Percentiles rank a stretch among this genome's conserved stretches.
Evolutionary conservation across 2,329 filamentous ascomycete species (phyloP).

Genomic region (Plenodomus lindquistii): DNA sequence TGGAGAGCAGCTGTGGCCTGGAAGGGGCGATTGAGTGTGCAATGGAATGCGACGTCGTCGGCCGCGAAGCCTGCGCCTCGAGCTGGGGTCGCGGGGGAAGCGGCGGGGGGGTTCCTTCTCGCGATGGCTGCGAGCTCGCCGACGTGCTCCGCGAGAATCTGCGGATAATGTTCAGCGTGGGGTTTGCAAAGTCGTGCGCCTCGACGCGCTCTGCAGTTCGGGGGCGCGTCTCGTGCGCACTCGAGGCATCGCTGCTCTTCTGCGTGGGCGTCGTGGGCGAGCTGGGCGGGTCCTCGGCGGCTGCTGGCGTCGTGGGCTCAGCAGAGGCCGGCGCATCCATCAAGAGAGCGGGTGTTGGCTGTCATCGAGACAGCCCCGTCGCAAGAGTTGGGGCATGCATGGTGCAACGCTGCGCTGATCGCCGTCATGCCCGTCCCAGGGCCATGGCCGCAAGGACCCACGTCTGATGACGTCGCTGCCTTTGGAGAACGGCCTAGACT

Average conservation of each 20-base stretch:
- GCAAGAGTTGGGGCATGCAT: slow-evolving; percentile 7
- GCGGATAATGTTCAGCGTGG: slow-evolving; percentile 39
- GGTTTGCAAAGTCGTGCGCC: slow-evolving; percentile 39
- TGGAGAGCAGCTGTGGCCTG: slow-evolving; percentile 56
- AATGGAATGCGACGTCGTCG: slow-evolving; percentile 48
- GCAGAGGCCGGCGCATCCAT: slow-evolving; percentile 37
- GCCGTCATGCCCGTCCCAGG: slow-evolving; percentile 10
- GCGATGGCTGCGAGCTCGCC: slow-evolving; percentile 29
- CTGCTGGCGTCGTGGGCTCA: slow-evolving; percentile 25
- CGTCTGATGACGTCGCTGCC: slow-evolving; percentile 10
- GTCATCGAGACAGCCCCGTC: slow-evolving; percentile 22
- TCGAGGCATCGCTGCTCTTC: slow-evolving; percentile 36
- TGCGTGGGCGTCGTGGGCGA: slow-evolving; percentile 42
- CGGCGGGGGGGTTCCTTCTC: slow-evolving; percentile 57
- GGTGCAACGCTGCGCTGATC: background rate
- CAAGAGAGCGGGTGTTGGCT: slow-evolving; percentile 11
- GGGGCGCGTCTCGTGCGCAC: slow-evolving; percentile 8
- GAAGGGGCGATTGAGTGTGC: slow-evolving; percentile 49
- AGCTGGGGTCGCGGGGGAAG: slow-evolving; percentile 58
- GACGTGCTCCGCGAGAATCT: slow-evolving; percentile 31
- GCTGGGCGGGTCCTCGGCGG: slow-evolving; percentile 12
- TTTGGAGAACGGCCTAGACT: background rate
- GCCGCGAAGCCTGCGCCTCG: slow-evolving; percentile 38
- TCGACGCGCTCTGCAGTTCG: slow-evolving; percentile 22
- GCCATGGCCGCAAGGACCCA: slow-evolving; percentile 11